Evolutionary conservation across 257 asterid species (phyloP).

Genomic region (Solanum pennellii): DNA sequence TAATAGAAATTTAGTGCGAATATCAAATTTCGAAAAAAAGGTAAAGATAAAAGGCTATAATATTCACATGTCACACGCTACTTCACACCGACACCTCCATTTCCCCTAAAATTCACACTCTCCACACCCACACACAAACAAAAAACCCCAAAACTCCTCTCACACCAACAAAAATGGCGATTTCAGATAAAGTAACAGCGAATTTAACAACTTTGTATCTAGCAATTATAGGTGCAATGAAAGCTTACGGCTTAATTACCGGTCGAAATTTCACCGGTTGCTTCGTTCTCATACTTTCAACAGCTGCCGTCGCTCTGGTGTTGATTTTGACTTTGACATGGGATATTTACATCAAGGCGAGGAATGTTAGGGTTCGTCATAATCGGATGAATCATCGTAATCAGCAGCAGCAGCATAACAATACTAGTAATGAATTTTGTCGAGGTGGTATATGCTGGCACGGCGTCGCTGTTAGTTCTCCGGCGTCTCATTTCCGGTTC

Average conservation of each 20-base stretch:
- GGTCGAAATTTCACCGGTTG: conserved; percentile 65
- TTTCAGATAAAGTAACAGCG: conserved; percentile 76
- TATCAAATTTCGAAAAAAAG: rapidly evolving
- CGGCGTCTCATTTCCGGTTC: conserved; percentile 86
- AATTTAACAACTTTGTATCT: conserved; percentile 65
- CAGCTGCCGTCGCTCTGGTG: conserved; percentile 46
- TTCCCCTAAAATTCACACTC: not conserved
- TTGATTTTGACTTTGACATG: conserved; percentile 49
- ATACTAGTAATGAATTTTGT: conserved; percentile 54
- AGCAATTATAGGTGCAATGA: conserved; percentile 47
- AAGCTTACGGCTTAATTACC: conserved; percentile 59
- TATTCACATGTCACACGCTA: not conserved
- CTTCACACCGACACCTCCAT: not conserved
- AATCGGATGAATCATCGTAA: not conserved
- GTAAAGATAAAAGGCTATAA: not conserved
- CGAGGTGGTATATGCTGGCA: conserved; percentile 99
- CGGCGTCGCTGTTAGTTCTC: conserved; percentile 84
- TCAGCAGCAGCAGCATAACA: not conserved
- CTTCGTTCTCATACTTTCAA: conserved; percentile 57
- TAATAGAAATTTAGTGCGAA: no score
- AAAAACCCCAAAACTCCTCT: not conserved
- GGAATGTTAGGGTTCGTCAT: conserved; percentile 27
- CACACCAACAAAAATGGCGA: conserved; percentile 32
- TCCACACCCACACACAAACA: not conserved
- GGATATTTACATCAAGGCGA: conserved; percentile 80